Conservation (phyloP, 768 basidiomycete genomes). For the Leccinum olivaceopallidum region DNA sequence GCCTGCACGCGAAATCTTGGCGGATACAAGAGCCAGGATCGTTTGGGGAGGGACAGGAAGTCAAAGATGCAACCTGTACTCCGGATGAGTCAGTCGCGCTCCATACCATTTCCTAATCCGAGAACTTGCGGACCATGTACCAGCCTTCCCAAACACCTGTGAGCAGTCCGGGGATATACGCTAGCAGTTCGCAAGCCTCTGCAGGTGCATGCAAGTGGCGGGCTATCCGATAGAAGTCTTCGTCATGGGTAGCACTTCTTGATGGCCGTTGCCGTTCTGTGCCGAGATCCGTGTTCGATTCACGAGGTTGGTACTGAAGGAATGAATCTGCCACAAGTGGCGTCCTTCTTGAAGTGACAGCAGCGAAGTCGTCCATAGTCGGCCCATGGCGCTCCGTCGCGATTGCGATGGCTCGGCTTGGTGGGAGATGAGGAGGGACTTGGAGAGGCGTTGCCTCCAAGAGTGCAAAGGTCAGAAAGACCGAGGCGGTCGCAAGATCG, state of each 20-base stretch:
- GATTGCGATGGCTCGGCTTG: slow-evolving; percentile 45
- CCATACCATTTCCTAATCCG: slow-evolving; percentile 13
- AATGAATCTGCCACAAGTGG: slow-evolving; percentile 51
- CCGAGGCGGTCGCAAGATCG: slow-evolving; percentile 44
- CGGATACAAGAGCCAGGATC: slow-evolving; percentile 9
- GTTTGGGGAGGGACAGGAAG: slow-evolving; percentile 16
- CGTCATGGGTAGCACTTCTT: slow-evolving; percentile 36
- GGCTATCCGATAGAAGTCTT: slow-evolving; percentile 40
- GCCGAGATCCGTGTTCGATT: slow-evolving; percentile 33
- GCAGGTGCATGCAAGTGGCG: slow-evolving; percentile 13
- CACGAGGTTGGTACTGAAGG: slow-evolving; percentile 26
- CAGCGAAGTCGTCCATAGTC: slow-evolving; percentile 52
- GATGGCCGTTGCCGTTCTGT: slow-evolving; percentile 34
- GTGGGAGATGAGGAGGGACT: slow-evolving; percentile 52
- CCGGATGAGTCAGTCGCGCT: slow-evolving; percentile 16
- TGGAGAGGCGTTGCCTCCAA: slow-evolving; percentile 45
- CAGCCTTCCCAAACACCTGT: slow-evolving; percentile 62
- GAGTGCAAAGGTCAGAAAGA: slow-evolving; percentile 54
- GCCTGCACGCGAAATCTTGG: slow-evolving; percentile 43
- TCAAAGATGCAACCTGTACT: slow-evolving; percentile 30
- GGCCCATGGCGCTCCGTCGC: slow-evolving; percentile 49
- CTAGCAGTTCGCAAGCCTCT: slow-evolving; percentile 28
- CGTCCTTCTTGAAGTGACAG: slow-evolving; percentile 43
- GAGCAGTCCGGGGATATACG: slow-evolving; percentile 46
- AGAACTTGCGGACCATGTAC: slow-evolving; percentile 48